Conservation (phyloP, 2,329 filamentous ascomycete species). For the Pochonia chlamydosporia region DNA sequence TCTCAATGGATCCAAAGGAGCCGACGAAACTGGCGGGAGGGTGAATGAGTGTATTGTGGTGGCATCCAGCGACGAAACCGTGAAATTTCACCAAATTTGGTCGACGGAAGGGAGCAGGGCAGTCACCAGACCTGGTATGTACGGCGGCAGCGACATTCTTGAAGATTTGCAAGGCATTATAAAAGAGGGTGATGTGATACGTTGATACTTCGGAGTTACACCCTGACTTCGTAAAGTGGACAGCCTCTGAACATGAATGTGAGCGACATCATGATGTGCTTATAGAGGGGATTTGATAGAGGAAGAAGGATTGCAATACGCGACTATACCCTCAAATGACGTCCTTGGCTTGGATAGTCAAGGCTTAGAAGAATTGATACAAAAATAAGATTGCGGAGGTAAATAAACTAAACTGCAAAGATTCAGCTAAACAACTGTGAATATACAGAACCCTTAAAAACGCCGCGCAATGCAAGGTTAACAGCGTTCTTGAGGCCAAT, state of each 20-base stretch:
- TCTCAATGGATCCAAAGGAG: slow-evolving; percentile 22
- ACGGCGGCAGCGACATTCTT: slow-evolving; percentile 81
- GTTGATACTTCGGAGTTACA: slow-evolving; percentile 35
- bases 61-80: slow-evolving; percentile 82
- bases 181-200: slow-evolving; percentile 65
- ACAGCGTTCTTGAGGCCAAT: neutral
- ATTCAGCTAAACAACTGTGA: neutral
- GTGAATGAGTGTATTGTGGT: slow-evolving; percentile 69
- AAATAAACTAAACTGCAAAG: neutral
- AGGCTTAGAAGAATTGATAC: no score
- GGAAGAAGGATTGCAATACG: no score
- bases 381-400: neutral
- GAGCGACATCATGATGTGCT: no score
- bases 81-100: slow-evolving; percentile 97
- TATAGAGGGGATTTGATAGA: no score
- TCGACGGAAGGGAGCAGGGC: slow-evolving; percentile 53
- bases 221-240: neutral
- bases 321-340: no score
- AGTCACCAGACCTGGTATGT: slow-evolving; percentile 48
- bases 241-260: neutral
- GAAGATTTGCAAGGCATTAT: slow-evolving; percentile 78
- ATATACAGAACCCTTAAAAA: neutral
- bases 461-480: neutral
- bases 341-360: no score
- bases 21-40: slow-evolving; percentile 16